phyloP scores from a whole-genome alignment of 2,329 filamentous ascomycete species.

The Hymenoscyphus fraxineus region DNA sequence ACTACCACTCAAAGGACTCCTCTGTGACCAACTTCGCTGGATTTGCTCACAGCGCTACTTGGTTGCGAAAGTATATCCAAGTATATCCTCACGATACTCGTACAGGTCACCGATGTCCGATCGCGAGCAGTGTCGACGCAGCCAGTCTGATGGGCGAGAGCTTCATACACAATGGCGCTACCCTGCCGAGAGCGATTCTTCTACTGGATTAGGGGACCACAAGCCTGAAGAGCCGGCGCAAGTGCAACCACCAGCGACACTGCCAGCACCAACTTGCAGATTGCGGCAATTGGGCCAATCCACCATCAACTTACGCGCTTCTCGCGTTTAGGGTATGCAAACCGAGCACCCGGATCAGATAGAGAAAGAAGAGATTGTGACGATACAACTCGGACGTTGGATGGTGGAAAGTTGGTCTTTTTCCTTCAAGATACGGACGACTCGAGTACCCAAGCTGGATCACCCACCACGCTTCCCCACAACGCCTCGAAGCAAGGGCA shows the following conservation, averaged over 20 bases:
- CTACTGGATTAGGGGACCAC: slow-evolving; percentile 3
- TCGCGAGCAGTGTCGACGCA: neutral
- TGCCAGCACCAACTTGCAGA: slow-evolving; percentile 2
- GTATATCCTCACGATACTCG: neutral
- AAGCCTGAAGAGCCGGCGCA: neutral
- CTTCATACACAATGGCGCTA: slow-evolving; percentile 6
- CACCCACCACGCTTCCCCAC: slow-evolving; percentile 2
- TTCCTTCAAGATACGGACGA: neutral
- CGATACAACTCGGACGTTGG: neutral
- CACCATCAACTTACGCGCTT: slow-evolving; percentile 1
- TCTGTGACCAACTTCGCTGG: neutral
- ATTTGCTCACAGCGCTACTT: neutral
- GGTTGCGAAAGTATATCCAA: neutral
- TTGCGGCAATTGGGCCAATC: neutral
- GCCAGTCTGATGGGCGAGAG: neutral
- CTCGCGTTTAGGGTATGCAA: slow-evolving; percentile 1
- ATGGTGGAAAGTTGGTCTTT: neutral
- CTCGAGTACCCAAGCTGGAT: neutral
- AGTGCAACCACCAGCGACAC: neutral
- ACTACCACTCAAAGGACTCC: neutral
- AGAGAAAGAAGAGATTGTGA: neutral
- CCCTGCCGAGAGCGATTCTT: slow-evolving; percentile 8
- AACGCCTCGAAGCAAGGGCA: neutral
- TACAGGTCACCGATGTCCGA: neutral
- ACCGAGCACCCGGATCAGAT: neutral